Evolutionary conservation across 768 basidiomycete genomes (phyloP).

Genomic region (Sistotremastrum niveocremeum): DNA sequence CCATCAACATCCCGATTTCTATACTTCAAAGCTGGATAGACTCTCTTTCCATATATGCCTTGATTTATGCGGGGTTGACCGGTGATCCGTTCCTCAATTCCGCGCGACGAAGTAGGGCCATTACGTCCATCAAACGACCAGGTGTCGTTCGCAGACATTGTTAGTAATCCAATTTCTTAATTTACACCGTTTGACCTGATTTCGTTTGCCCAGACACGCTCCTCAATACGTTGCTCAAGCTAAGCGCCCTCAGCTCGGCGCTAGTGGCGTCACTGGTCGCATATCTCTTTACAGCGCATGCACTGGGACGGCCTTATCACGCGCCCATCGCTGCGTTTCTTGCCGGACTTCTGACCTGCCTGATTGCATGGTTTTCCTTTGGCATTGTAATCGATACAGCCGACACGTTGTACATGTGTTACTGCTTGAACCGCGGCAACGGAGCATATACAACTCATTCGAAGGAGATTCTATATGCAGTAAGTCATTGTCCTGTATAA

Average conservation of each 20-base stretch:
- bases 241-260: slow-evolving; percentile 65
- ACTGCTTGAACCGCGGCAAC: slow-evolving; percentile 39
- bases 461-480: slow-evolving; percentile 41
- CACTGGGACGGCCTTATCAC: slow-evolving; percentile 51
- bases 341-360: slow-evolving; percentile 64
- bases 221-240: slow-evolving; percentile 50
- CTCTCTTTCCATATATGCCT: slow-evolving; percentile 48
- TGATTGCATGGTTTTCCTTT: slow-evolving; percentile 74
- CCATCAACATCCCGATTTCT: slow-evolving; percentile 17
- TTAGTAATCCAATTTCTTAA: not conserved
- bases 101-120: slow-evolving; percentile 40
- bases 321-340: slow-evolving; percentile 66
- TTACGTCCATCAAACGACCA: slow-evolving; percentile 46
- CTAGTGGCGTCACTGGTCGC: slow-evolving; percentile 32
- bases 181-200: slow-evolving; percentile 19
- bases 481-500: slow-evolving; percentile 17
- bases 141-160: slow-evolving; percentile 11
- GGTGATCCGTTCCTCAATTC: slow-evolving; percentile 56
- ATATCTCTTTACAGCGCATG: slow-evolving; percentile 84
- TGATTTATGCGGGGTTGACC: slow-evolving; percentile 64
- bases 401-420: slow-evolving; percentile 54
- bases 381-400: slow-evolving; percentile 67
- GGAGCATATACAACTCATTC: slow-evolving; percentile 36
- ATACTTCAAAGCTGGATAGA: slow-evolving; percentile 20
- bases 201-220: slow-evolving; percentile 61